These are phyloP conservation scores for Macadamia integrifolia DNA, from an alignment of 164 flowering plant species.

Conservation along the genomic window DNA sequence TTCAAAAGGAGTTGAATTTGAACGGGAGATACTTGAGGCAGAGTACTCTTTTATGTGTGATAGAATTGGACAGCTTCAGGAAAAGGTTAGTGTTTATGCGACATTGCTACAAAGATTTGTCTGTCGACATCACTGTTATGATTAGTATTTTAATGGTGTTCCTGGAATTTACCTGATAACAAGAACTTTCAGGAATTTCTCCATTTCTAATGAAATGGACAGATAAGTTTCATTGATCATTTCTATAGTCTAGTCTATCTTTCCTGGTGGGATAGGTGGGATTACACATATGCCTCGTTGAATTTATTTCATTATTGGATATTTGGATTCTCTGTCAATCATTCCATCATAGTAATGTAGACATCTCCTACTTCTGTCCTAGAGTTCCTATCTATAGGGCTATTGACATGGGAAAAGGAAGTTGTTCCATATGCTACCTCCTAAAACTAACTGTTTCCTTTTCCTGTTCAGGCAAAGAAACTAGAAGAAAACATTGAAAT, in stretches of 20 bases:
- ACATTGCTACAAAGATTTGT: too few relatives aligned
- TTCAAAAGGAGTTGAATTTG: constrained; percentile 67
- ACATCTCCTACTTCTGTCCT: neutral
- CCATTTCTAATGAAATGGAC: too few relatives aligned
- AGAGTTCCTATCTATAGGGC: too few relatives aligned
- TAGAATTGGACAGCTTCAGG: constrained; percentile 57
- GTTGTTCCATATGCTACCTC: constrained; percentile 2
- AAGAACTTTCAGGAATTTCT: too few relatives aligned
- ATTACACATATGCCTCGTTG: too few relatives aligned
- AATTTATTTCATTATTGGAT: too few relatives aligned
- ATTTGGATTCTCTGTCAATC: neutral
- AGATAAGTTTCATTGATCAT: too few relatives aligned
- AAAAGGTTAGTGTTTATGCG: constrained; percentile 47
- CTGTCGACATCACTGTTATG: too few relatives aligned
- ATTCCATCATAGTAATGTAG: neutral
- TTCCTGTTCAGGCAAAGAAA: constrained; percentile 49
- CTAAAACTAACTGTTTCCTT: constrained; percentile 1
- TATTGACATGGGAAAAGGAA: neutral
- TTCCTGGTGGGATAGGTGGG: too few relatives aligned
- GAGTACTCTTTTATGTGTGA: constrained; percentile 61
- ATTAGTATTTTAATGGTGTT: too few relatives aligned
- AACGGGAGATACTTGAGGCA: constrained; percentile 67
- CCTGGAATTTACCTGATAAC: too few relatives aligned
- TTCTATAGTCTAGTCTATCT: too few relatives aligned
- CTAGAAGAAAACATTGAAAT: constrained; percentile 61